Evolutionary conservation across 2,329 filamentous ascomycete genomes (phyloP), one percentile per base, ranked within the genome.

Genomic region (Exophiala aquamarina): DNA sequence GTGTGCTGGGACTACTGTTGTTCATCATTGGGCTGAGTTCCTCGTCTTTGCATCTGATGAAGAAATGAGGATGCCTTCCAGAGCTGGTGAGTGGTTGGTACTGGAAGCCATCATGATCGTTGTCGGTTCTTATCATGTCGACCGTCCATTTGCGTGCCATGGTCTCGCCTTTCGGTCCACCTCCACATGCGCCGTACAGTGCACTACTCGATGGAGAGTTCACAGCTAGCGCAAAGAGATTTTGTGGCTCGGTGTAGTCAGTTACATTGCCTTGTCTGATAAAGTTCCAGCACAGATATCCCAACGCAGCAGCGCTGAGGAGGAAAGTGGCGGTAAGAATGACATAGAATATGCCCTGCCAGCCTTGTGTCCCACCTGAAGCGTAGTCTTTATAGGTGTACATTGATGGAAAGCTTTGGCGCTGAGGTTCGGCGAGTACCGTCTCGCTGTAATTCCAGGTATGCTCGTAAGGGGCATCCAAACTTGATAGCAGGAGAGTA

Each of bases 191-290:
- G 14, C 35, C 35, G 18, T 15, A 15, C 35, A 37, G n/a, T 18
- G 18, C 9, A 13, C 7, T 37, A 17, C 35, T 37, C 10, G 35
- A 17, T 17, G 71, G 61, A 4, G 70, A 75, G 0, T 76, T 89
- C 42, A 91, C 72, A 2, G 86, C 84, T 0, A 90, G 67, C 0
- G 82, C 73, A 59, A 91, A 90, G 2, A 90, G 69, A 61, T 90
- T 90, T 44, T 84, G 81, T 1, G 87, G 85, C 59, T 92, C 87
- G 0, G 83, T 87, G 61, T 86, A 90, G 67, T 92, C 88, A 1
- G 85, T 90, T 6, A 92, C 79, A 17, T 88, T 76, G 1, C 80
- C 79, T 0, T 70, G 70, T 4, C 70, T 62, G 54, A 76, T 60
- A 44, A 62, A 60, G 43, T 79, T 71, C 37, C 78, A 61, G 41